Base-by-base conservation (phyloP, 2,329 filamentous ascomycete genomes). In the Verticillium zaregamsianum region DNA sequence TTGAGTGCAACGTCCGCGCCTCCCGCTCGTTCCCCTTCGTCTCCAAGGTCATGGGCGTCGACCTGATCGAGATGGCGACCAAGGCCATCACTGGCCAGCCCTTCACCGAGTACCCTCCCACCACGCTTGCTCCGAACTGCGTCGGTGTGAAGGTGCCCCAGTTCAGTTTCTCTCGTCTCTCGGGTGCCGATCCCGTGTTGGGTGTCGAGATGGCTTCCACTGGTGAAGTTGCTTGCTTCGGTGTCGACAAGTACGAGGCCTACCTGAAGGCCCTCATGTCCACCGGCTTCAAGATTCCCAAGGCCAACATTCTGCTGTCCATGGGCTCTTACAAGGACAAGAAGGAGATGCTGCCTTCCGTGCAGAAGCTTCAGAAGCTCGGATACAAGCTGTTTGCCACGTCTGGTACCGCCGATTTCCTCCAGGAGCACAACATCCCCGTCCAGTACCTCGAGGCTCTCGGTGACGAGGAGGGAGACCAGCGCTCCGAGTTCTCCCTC, bases 121-220 rank as follows among this genome's bases (percentile, higher is more conserved):
- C 89, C 63, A 88, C 86, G 62, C 85, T 97, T 57, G 86, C 90
- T 4, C 83, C 90, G 14, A 86, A 95, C 73, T 94, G 92, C 67
- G 94, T 99, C 58, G 95, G 92, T 79, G 92, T 97, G 74, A 99
- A 99, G 82, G 95, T 98, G 37, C 95, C 95, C 2, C 95, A 99
- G 76, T 99, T 99, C 84, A 97, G 93, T 67, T 99, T 99, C 87
- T 97, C 95, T 31, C 90, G 95, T 73, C 86, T 99, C 17, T 96
- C 94, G 39, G 95, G 95, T 55, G 95, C 95, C 5, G 95, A 99
- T 74, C 95, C 95, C 17, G 93, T 99, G 55, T 85, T 97, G 64
- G 95, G 95, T 79, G 95, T 99, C 7, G 95, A 99, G 79, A 99
- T 99, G 95, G 95, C 95, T 20, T 98, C 95, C 5, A 99, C 95